Conservation (phyloP, 352 stramenopile species). For the Globisporangium polare region DNA sequence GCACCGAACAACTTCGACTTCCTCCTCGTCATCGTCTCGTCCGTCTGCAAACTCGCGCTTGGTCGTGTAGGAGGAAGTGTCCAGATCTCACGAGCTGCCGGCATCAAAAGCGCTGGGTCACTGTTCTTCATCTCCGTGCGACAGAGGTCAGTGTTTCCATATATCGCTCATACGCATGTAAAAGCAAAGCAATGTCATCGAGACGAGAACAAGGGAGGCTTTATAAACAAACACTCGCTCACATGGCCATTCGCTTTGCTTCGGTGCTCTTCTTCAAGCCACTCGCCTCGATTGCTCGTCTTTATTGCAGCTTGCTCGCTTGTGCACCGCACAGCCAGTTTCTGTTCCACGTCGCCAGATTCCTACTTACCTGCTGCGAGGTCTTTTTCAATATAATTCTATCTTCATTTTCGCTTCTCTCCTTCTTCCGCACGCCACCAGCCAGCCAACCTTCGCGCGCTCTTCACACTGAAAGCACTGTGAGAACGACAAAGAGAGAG, state of each 20-base stretch:
- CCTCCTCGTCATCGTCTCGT: background rate
- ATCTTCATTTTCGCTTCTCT: constrained; percentile 8
- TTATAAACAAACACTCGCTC: constrained; percentile 5
- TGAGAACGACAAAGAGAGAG: background rate
- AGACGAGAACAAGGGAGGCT: background rate
- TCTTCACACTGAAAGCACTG: background rate
- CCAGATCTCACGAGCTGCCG: background rate
- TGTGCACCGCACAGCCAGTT: background rate
- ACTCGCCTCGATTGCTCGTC: background rate
- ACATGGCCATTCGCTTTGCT: background rate
- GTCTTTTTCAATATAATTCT: constrained; percentile 15
- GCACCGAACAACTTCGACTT: background rate
- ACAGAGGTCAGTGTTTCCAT: background rate
- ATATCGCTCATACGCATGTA: no score
- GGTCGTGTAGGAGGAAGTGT: background rate
- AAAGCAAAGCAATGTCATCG: background rate
- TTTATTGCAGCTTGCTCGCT: background rate
- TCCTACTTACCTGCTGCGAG: background rate
- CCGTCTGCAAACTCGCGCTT: constrained; percentile 9
- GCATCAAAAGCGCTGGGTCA: no score
- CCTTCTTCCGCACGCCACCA: background rate
- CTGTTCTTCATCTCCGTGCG: no score
- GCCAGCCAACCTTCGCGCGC: background rate
- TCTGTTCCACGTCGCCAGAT: background rate
- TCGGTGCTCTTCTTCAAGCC: background rate